A percentile compares a stretch with the other conserved stretches of the same genome.
phyloP scores from a whole-genome alignment of 306 rosid genomes.

The Malus asiatica region DNA sequence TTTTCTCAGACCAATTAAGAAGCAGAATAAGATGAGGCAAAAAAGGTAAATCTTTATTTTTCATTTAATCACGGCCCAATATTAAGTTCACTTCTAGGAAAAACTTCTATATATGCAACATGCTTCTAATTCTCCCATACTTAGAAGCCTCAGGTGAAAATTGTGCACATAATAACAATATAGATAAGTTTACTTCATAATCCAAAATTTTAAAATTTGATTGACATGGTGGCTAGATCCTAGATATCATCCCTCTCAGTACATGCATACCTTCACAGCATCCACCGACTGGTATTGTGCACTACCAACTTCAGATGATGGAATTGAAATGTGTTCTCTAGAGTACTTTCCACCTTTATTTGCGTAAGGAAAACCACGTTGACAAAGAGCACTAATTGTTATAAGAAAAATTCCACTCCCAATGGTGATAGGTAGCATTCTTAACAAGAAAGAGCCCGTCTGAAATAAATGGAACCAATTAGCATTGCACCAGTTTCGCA shows the following conservation, averaged over 20 bases:
- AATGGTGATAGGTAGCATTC: conserved; percentile 45
- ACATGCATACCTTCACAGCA: conserved; percentile 41
- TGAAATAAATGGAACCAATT: conserved; percentile 24
- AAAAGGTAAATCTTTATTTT: not conserved
- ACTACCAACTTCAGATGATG: conserved; percentile 45
- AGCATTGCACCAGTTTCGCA: not conserved
- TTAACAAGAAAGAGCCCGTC: conserved; percentile 45
- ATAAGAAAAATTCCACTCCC: conserved; percentile 69
- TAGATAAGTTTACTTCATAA: not conserved
- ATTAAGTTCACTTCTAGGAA: not conserved
- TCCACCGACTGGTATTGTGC: conserved; percentile 34
- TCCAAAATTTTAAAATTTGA: not conserved
- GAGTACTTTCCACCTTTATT: conserved; percentile 30
- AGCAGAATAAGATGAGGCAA: not conserved
- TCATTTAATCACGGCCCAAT: not conserved
- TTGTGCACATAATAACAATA: not conserved
- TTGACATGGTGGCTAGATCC: not conserved
- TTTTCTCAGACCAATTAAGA: conserved; percentile 6
- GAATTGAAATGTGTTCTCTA: conserved; percentile 29
- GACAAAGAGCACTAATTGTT: conserved; percentile 56
- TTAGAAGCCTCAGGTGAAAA: not conserved
- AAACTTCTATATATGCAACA: not conserved
- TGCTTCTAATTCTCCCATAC: not conserved
- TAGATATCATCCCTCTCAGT: not conserved
- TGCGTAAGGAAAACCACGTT: conserved; percentile 39